A percentile compares a stretch with the other conserved stretches of the same genome.
These are phyloP conservation scores for Lichtheimia hyalospora DNA, from an alignment of 371 early-diverging fungal species.

Conservation along the genomic window DNA sequence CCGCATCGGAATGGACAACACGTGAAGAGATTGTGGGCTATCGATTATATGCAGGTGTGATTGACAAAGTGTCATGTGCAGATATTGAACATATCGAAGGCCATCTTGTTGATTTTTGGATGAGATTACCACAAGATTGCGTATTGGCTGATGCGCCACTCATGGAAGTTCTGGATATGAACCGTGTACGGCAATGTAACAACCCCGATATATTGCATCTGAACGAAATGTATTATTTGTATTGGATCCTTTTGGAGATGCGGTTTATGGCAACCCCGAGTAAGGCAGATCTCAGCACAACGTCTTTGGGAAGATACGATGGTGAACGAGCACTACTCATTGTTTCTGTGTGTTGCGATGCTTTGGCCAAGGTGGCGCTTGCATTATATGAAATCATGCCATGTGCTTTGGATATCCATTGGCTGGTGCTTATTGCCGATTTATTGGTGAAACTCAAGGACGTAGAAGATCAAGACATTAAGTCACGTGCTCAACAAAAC, in stretches of 20 bases:
- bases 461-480: conserved; percentile 22
- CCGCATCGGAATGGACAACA: conserved; percentile 11
- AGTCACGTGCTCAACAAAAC: conserved; percentile 25
- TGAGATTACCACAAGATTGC: conserved; percentile 17
- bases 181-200: conserved; percentile 29
- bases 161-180: conserved; percentile 24
- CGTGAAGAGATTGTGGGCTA: conserved; percentile 20
- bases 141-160: conserved; percentile 30
- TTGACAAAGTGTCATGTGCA: conserved; percentile 13
- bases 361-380: conserved; percentile 30
- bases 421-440: conserved; percentile 33
- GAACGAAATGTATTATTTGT: conserved; percentile 27
- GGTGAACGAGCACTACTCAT: conserved; percentile 34
- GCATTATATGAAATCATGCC: conserved; percentile 24
- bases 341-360: conserved; percentile 41
- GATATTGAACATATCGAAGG: conserved; percentile 29
- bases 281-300: conserved; percentile 18
- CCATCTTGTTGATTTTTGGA: conserved; percentile 32
- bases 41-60: conserved; percentile 21
- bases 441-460: conserved; percentile 23
- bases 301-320: conserved; percentile 25
- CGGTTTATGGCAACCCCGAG: conserved; percentile 32
- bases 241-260: conserved; percentile 28
- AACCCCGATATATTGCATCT: conserved; percentile 27
- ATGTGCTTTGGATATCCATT: conserved; percentile 36